A percentile compares a stretch with the other conserved stretches of the same genome.
Conservation (phyloP, 768 basidiomycete species). For the Phlebiopsis flavidoalba region DNA sequence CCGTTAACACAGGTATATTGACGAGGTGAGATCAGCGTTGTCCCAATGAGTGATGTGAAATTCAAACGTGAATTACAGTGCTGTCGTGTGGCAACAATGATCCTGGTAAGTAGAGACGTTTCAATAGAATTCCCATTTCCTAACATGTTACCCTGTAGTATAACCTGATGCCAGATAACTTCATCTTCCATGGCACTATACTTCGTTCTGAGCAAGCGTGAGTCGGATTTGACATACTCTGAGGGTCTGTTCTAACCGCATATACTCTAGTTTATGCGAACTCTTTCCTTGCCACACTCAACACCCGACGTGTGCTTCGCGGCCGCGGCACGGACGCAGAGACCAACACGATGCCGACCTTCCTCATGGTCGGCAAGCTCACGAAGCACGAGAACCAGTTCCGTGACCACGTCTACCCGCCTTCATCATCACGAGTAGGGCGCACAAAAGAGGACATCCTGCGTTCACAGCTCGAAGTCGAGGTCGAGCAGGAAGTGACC, state of each 20-base stretch:
- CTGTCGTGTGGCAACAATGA: constrained; percentile 44
- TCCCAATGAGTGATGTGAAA: background rate
- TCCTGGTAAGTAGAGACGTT: constrained; percentile 40
- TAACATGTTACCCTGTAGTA: constrained; percentile 36
- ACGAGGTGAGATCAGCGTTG: constrained; percentile 41
- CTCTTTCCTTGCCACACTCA: constrained; percentile 64
- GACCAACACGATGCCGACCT: constrained; percentile 19
- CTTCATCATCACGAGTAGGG: background rate
- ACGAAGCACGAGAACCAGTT: constrained; percentile 15
- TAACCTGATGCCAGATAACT: constrained; percentile 45
- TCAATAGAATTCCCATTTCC: background rate
- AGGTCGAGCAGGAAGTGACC: constrained; percentile 15
- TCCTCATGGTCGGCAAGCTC: constrained; percentile 25
- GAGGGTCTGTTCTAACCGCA: background rate
- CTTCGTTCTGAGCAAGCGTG: constrained; percentile 63
- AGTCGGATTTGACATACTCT: constrained; percentile 18
- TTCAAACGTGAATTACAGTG: constrained; percentile 23
- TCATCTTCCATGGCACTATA: constrained; percentile 59
- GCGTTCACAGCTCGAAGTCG: constrained; percentile 11
- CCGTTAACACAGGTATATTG: constrained; percentile 55
- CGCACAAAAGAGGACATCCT: constrained; percentile 1
- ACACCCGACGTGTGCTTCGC: constrained; percentile 50
- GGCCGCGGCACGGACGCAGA: constrained; percentile 52
- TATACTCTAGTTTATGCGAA: constrained; percentile 48
- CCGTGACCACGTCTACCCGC: constrained; percentile 12